Evolutionary conservation across 768 basidiomycete species (phyloP).

Genomic region (Rhizopogon vinicolor): DNA sequence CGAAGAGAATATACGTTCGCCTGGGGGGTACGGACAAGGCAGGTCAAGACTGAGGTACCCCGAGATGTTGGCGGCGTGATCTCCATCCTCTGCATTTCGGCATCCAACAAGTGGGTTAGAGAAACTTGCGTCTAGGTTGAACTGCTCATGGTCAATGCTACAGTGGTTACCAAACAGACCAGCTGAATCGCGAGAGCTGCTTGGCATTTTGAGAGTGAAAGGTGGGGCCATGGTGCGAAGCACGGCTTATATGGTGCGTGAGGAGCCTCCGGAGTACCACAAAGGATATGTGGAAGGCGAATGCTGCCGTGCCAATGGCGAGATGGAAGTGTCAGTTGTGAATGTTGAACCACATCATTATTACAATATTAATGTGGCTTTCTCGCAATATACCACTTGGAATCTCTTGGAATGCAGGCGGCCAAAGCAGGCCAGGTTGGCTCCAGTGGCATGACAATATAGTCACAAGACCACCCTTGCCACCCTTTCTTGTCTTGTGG

Average conservation of each 20-base stretch:
- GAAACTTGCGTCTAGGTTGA: neutral
- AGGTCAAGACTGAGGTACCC: neutral
- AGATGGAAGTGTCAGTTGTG: neutral
- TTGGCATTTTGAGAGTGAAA: neutral
- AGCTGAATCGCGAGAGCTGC: neutral
- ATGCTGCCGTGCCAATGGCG: neutral
- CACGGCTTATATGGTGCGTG: neutral
- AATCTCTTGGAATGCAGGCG: conserved; percentile 1
- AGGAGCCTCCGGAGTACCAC: neutral
- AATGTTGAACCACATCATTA: conserved; percentile 1
- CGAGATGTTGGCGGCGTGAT: neutral
- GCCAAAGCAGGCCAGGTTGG: neutral
- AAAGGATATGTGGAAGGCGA: no score
- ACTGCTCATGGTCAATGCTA: neutral
- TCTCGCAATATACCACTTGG: conserved; percentile 1
- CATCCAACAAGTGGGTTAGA: neutral
- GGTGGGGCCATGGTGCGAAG: neutral
- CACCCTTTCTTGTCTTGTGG: neutral
- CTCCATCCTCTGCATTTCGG: neutral
- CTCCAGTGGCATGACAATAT: neutral
- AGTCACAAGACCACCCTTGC: neutral
- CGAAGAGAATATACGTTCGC: neutral
- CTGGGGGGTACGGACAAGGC: neutral
- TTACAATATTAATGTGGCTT: neutral
- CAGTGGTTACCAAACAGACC: neutral